phyloP scores from a whole-genome alignment of 805 yeast species.

The Isabelozyma pseudorhagii region DNA sequence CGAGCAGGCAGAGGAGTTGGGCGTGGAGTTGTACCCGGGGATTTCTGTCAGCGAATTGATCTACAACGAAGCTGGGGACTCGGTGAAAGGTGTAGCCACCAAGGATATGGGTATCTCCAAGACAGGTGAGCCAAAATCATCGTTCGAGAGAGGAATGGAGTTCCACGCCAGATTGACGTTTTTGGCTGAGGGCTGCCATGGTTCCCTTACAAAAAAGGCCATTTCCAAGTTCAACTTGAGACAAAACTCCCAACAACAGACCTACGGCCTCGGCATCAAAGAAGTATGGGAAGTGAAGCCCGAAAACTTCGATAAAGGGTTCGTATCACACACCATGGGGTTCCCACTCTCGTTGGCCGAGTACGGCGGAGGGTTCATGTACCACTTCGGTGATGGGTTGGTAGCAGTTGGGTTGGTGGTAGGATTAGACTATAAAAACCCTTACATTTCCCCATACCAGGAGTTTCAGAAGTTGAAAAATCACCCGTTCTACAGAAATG shows the following conservation, averaged over 20 bases:
- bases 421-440: slow-evolving; percentile 92
- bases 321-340: slow-evolving; percentile 84
- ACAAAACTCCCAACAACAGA: slow-evolving; percentile 65
- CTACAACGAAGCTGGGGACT: slow-evolving; percentile 48
- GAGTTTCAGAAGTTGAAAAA: slow-evolving; percentile 94
- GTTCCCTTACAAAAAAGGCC: slow-evolving; percentile 79
- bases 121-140: slow-evolving; percentile 70
- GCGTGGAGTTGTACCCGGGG: slow-evolving; percentile 91
- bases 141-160: slow-evolving; percentile 97
- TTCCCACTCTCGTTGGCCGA: slow-evolving; percentile 71
- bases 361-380: slow-evolving; percentile 97
- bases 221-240: slow-evolving; percentile 70
- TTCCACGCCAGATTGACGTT: slow-evolving; percentile 88
- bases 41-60: slow-evolving; percentile 80
- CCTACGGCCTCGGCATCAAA: slow-evolving; percentile 93
- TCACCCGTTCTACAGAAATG: slow-evolving; percentile 77
- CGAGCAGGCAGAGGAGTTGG: slow-evolving; percentile 87
- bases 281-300: slow-evolving; percentile 96
- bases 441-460: slow-evolving; percentile 92
- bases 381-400: slow-evolving; percentile 91
- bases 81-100: slow-evolving; percentile 88
- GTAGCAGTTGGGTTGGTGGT: slow-evolving; percentile 93
- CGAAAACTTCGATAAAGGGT: slow-evolving; percentile 76
- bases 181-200: slow-evolving; percentile 98
- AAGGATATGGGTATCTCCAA: slow-evolving; percentile 85